Evolutionary conservation across 352 stramenopile genomes (phyloP).

Genomic region (Phytophthora pisi): DNA sequence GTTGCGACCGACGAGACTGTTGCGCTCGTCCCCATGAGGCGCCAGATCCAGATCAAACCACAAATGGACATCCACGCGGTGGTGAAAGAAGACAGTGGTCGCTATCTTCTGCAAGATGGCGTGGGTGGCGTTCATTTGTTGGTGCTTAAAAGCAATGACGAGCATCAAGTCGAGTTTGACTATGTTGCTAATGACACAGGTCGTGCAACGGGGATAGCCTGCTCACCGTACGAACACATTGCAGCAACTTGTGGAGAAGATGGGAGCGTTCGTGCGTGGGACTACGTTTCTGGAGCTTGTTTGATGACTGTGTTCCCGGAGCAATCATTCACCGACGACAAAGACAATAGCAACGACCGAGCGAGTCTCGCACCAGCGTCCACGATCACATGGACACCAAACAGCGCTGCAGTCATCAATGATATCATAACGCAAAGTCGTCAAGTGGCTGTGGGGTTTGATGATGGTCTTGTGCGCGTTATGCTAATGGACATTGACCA

Average conservation of each 20-base stretch:
- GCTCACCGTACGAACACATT: slow-evolving; percentile 88
- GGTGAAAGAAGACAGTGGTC: slow-evolving; percentile 42
- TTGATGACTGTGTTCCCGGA: slow-evolving; percentile 41
- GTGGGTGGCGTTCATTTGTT: slow-evolving; percentile 61
- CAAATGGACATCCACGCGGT: slow-evolving; percentile 77
- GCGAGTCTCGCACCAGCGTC: slow-evolving; percentile 45
- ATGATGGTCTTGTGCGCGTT: slow-evolving; percentile 86
- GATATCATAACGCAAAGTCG: slow-evolving; percentile 57
- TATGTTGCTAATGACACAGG: slow-evolving; percentile 74
- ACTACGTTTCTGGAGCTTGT: slow-evolving; percentile 74
- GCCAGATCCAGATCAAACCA: slow-evolving; percentile 56
- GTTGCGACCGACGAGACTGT: slow-evolving; percentile 78
- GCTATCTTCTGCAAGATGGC: slow-evolving; percentile 74
- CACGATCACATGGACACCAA: slow-evolving; percentile 79
- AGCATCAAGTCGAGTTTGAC: slow-evolving; percentile 53
- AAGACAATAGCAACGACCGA: slow-evolving; percentile 2
- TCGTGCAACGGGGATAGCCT: slow-evolving; percentile 70
- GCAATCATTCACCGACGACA: slow-evolving; percentile 4
- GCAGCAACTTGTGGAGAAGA: slow-evolving; percentile 87
- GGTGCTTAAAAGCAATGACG: slow-evolving; percentile 38
- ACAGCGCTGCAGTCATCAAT: slow-evolving; percentile 41
- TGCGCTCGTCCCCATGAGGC: slow-evolving; percentile 71
- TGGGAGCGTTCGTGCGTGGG: slow-evolving; percentile 85
- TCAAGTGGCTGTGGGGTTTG: slow-evolving; percentile 90
- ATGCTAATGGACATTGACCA: slow-evolving; percentile 61